Percentiles rank a stretch among this genome's conserved stretches.
Evolutionary conservation across 1,284 basidiomycete species (phyloP).

Genomic region (Coriolopsis trogii): DNA sequence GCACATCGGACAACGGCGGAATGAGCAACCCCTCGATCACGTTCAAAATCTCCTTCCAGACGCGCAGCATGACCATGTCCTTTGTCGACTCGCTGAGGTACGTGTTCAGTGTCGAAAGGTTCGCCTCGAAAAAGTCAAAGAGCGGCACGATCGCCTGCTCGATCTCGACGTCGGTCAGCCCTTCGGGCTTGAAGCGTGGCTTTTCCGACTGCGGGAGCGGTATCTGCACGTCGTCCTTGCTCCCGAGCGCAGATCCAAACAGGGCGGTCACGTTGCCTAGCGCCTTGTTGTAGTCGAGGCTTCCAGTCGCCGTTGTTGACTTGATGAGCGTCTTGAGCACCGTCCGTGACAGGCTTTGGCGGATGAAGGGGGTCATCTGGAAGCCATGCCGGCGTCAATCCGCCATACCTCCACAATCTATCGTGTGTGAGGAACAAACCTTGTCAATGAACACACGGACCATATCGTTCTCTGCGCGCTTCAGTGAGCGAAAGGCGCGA

Average conservation of each 20-base stretch:
- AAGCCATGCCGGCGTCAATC: background rate
- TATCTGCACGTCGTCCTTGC: constrained; percentile 69
- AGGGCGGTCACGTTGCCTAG: constrained; percentile 80
- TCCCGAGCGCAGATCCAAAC: constrained; percentile 75
- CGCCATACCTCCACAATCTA: background rate
- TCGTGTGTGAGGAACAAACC: no score
- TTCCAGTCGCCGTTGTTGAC: constrained; percentile 50
- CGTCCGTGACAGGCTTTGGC: constrained; percentile 83
- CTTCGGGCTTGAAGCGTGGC: constrained; percentile 70
- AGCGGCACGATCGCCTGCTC: constrained; percentile 92
- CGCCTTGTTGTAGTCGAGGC: constrained; percentile 84
- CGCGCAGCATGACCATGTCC: constrained; percentile 89
- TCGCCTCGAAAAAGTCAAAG: constrained; percentile 97
- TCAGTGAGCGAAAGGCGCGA: constrained; percentile 91
- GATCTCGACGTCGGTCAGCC: constrained; percentile 90
- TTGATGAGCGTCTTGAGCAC: constrained; percentile 82
- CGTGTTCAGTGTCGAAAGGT: constrained; percentile 90
- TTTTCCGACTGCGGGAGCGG: constrained; percentile 76
- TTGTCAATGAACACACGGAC: constrained; percentile 96
- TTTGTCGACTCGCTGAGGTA: constrained; percentile 85
- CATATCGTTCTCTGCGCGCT: constrained; percentile 96
- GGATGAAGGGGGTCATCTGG: constrained; percentile 94
- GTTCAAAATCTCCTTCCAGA: constrained; percentile 96
- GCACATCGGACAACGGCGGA: constrained; percentile 88
- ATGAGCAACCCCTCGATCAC: constrained; percentile 91